phyloP scores from a whole-genome alignment of 805 yeast species.

The Ogataea paradorogensis region DNA sequence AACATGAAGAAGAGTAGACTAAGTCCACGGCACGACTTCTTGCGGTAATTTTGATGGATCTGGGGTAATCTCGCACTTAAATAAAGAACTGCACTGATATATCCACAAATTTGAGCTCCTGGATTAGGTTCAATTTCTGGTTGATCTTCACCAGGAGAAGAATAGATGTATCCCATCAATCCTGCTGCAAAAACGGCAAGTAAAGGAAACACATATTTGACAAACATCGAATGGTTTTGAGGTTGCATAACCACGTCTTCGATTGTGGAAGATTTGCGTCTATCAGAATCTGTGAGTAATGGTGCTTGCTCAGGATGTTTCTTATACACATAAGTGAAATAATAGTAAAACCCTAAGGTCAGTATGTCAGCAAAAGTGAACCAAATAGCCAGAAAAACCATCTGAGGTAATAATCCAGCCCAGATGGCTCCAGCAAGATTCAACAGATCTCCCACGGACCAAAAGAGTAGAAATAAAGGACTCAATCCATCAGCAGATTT shows the following conservation, averaged over 20 bases:
- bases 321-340: conserved; percentile 47
- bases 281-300: conserved; percentile 24
- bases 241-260: conserved; percentile 51
- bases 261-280: conserved; percentile 45
- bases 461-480: conserved; percentile 59
- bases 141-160: conserved; percentile 33
- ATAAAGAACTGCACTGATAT: conserved; percentile 63
- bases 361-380: conserved; percentile 70
- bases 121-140: conserved; percentile 33
- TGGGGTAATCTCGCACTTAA: conserved; percentile 80
- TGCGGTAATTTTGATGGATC: conserved; percentile 69
- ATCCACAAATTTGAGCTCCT: conserved; percentile 70
- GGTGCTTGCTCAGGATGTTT: conserved; percentile 32
- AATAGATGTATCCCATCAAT: conserved; percentile 52
- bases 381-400: conserved; percentile 70
- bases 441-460: conserved; percentile 72
- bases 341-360: conserved; percentile 57
- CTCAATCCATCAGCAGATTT: conserved; percentile 77
- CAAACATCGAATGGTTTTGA: conserved; percentile 43
- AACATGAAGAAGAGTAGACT: conserved; percentile 76
- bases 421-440: conserved; percentile 66
- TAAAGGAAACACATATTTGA: conserved; percentile 56
- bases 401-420: conserved; percentile 70
- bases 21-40: conserved; percentile 82
- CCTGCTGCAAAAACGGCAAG: conserved; percentile 64